Base-by-base conservation (phyloP, 345 rosid species). In the Eucalyptus tenuipes region DNA sequence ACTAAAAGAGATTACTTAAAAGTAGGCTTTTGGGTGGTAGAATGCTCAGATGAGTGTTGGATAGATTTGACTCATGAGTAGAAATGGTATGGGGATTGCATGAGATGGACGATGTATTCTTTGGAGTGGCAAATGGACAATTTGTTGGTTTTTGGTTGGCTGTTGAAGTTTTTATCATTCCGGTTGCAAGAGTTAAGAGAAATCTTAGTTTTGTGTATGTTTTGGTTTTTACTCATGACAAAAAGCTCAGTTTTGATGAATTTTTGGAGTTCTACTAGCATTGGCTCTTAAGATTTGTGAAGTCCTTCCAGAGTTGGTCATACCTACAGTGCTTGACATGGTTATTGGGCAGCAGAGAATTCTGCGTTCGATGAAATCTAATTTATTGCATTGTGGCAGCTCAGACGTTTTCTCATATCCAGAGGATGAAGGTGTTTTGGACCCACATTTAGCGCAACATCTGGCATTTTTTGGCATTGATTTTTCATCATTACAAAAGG, bases 401-500 rank as follows among this genome's bases (percentile, higher is more conserved):
- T 94, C 98, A 97, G 99, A 98, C 90, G 98, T 98, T 93, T 98
- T 92, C 93, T 98, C 99, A 81, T 98, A 98, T 91, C 95, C 97
- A 47, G 99, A 97, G 93, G 99, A 97, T 92, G 97, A 96, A 86
- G 90, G 96, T 94, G 98, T 98, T 91, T 50, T 94, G 93, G 99
- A 97, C 88, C 99, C 99, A 55, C 95, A 92, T 93, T 92, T 98
- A 90, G 99, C 97, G 25, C 94, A 97, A 86, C 99, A 98, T 93
- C 94, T 98, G 91, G 97, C 98, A 33, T 97, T 95, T 93, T 97
- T 95, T 91, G 99, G 99, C 91, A 96, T 98, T 90, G 99, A 98
- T 92, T 98, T 97, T 92, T 95, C 99, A 71, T 95, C 98, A 45
- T 91, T 98, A 91, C 97, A 95, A 91, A 98, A 98, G 99, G 99